Percentiles rank a stretch among this genome's conserved stretches.
phyloP scores from a whole-genome alignment of 768 basidiomycete genomes.

The Boletus subcaerulescens region DNA sequence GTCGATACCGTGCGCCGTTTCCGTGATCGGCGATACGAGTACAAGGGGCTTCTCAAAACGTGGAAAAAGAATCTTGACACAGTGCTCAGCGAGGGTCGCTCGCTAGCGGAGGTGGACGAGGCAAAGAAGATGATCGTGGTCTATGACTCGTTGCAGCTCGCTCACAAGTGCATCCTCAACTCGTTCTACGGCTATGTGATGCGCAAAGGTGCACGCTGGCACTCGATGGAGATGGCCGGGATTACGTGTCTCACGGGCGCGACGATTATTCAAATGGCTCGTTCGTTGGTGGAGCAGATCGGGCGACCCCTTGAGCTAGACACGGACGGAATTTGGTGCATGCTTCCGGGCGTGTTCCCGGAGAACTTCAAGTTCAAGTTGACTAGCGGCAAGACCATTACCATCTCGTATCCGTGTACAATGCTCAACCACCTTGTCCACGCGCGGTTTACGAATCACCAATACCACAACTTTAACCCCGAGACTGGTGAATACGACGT shows the following conservation, averaged over 20 bases:
- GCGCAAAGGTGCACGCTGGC: constrained; percentile 99
- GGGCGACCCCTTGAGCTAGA: constrained; percentile 96
- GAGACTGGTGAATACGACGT: constrained; percentile 82
- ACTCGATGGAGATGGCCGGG: constrained; percentile 99
- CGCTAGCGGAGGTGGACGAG: constrained; percentile 87
- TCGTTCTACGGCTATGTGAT: constrained; percentile 99
- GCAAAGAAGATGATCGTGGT: constrained; percentile 99
- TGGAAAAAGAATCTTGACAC: constrained; percentile 98
- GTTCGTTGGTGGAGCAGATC: constrained; percentile 95
- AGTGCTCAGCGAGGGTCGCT: constrained; percentile 60
- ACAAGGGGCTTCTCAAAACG: constrained; percentile 96
- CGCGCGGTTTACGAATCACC: constrained; percentile 93
- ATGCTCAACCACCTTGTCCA: constrained; percentile 99
- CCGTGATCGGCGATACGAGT: constrained; percentile 96
- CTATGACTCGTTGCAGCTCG: constrained; percentile 97
- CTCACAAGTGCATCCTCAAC: constrained; percentile 99
- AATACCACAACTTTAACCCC: constrained; percentile 90
- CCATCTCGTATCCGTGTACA: constrained; percentile 95
- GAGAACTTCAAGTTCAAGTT: constrained; percentile 98
- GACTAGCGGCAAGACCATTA: constrained; percentile 78
- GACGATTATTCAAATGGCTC: constrained; percentile 98
- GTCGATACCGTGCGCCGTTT: constrained; percentile 97
- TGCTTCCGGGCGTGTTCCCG: constrained; percentile 97
- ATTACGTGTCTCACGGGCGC: constrained; percentile 98
- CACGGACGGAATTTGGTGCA: constrained; percentile 99